These are phyloP conservation scores for Diutina neorugosa DNA, from an alignment of 1,139 yeast species.

Conservation along the genomic window DNA sequence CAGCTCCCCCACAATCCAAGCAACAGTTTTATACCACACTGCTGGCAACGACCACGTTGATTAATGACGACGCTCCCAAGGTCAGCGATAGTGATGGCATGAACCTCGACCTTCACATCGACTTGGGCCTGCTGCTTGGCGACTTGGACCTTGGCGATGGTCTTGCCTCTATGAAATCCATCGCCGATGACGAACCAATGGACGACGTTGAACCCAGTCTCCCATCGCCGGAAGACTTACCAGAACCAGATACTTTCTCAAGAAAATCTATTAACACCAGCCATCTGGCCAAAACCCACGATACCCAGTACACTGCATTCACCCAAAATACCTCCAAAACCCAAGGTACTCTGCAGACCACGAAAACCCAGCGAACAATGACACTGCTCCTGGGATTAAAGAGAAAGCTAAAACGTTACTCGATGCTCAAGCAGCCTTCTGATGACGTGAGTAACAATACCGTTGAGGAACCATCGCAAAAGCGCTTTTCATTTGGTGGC, in stretches of 20 bases:
- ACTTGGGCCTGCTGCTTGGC: constrained; percentile 2
- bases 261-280: background rate
- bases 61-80: background rate
- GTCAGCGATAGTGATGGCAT: background rate
- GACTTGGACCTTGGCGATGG: background rate
- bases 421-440: background rate
- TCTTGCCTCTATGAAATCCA: background rate
- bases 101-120: background rate
- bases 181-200: background rate
- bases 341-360: background rate
- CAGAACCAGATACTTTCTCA: background rate
- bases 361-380: background rate
- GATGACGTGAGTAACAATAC: background rate
- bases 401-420: background rate
- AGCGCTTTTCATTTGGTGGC: background rate
- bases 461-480: background rate
- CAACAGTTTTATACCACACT: background rate
- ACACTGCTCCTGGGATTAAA: background rate
- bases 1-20: background rate
- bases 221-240: background rate
- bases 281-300: background rate
- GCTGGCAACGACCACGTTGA: background rate
- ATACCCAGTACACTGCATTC: background rate
- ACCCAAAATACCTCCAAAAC: background rate
- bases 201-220: background rate